phyloP scores from a whole-genome alignment of 345 rosid genomes.

The Populus alba region DNA sequence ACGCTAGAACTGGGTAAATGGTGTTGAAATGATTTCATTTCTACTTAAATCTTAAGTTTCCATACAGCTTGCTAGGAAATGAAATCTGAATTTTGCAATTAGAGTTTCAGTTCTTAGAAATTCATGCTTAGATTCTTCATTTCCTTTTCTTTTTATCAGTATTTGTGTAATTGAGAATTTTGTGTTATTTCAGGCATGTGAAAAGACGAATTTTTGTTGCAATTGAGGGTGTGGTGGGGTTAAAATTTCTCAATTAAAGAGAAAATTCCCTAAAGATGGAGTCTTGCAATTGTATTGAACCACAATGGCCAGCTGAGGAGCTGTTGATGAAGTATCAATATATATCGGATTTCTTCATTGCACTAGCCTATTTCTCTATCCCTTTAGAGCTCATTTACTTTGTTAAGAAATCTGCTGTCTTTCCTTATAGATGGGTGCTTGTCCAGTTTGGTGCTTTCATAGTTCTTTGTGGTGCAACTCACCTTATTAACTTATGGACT shows the following conservation, averaged over 20 bases:
- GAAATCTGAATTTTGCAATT: background rate
- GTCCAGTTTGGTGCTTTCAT: constrained; percentile 99
- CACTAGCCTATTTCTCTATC: constrained; percentile 94
- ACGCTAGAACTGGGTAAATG: too few relatives aligned
- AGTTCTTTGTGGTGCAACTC: constrained; percentile 97
- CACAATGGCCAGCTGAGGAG: constrained; percentile 93
- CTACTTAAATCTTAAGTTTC: too few relatives aligned
- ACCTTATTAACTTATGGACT: constrained; percentile 95
- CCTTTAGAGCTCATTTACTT: constrained; percentile 94
- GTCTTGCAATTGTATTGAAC: constrained; percentile 87
- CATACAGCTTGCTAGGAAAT: background rate
- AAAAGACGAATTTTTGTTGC: background rate
- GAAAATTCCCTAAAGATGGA: constrained; percentile 44
- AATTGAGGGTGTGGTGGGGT: too few relatives aligned
- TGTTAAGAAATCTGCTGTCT: constrained; percentile 89
- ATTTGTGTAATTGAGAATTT: background rate
- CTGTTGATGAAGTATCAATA: constrained; percentile 93
- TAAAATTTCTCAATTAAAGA: background rate
- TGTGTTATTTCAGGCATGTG: background rate
- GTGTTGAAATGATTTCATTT: too few relatives aligned
- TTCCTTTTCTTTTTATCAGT: background rate
- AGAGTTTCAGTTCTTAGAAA: background rate
- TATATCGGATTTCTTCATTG: constrained; percentile 96
- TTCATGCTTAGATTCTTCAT: too few relatives aligned
- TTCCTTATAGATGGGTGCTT: constrained; percentile 97